Conservation (phyloP, 176 grass and related monocot genomes). For the Oryza glumipatula region DNA sequence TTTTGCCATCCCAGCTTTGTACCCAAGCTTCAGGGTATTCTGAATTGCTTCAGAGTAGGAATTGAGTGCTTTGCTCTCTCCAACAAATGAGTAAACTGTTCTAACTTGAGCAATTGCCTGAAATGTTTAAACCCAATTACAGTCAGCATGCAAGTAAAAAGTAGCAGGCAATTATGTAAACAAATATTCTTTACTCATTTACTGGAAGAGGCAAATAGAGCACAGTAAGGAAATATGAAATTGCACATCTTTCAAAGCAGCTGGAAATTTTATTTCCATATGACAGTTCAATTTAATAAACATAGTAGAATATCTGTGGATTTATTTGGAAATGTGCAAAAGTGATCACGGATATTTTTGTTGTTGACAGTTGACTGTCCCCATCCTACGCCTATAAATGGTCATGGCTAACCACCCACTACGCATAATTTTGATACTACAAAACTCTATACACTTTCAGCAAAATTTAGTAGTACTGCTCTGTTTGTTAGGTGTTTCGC, state of each 20-base stretch:
- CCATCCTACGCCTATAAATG: slow-evolving; percentile 12
- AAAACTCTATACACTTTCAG: not conserved
- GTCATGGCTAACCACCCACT: not conserved
- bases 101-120: slow-evolving; percentile 97
- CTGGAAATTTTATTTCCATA: not conserved
- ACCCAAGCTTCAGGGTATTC: slow-evolving; percentile 91
- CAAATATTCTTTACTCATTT: not conserved
- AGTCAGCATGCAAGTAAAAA: slow-evolving; percentile 23
- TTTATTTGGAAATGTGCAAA: slow-evolving; percentile 23
- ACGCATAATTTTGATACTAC: not conserved
- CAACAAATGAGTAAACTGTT: slow-evolving; percentile 96
- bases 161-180: not conserved
- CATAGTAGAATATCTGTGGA: not conserved
- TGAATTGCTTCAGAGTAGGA: slow-evolving; percentile 94
- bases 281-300: not conserved
- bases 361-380: not conserved
- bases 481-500: not conserved
- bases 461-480: not conserved
- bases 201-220: not conserved
- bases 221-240: not conserved
- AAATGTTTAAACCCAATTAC: not conserved
- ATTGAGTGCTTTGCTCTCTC: slow-evolving; percentile 91
- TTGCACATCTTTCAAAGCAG: not conserved
- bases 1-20: slow-evolving; percentile 98
- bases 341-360: not conserved